A percentile compares a stretch with the other conserved stretches of the same genome.
Evolutionary conservation across 1,284 basidiomycete genomes (phyloP).

Genomic region (Hemileia vastatrix): DNA sequence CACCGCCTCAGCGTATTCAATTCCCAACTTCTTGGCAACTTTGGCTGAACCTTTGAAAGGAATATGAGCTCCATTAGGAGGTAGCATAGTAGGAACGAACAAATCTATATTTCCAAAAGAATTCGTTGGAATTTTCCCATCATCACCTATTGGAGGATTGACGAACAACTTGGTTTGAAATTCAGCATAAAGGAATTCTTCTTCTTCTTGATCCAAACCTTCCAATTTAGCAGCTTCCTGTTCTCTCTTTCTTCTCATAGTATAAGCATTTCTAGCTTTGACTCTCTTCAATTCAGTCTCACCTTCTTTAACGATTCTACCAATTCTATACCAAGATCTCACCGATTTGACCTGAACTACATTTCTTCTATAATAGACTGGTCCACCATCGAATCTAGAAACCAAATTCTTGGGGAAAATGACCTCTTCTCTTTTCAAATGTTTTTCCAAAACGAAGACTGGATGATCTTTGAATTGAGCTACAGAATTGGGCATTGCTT

Average conservation of each 20-base stretch:
- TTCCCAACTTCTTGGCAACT: conserved; percentile 71
- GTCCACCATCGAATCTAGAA: conserved; percentile 82
- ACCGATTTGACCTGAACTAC: conserved; percentile 75
- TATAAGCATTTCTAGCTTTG: conserved; percentile 74
- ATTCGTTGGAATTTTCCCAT: conserved; percentile 90
- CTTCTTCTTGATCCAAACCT: conserved; percentile 55
- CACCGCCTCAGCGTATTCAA: conserved; percentile 88
- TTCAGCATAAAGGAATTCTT: conserved; percentile 76
- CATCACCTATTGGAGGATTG: conserved; percentile 69
- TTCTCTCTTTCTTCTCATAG: conserved; percentile 68
- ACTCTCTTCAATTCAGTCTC: conserved; percentile 81
- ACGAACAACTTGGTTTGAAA: conserved; percentile 73
- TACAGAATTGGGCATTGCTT: conserved; percentile 86
- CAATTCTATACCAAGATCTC: conserved; percentile 89
- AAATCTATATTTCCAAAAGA: conserved; percentile 94
- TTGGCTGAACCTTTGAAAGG: conserved; percentile 85
- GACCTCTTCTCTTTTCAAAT: conserved; percentile 78
- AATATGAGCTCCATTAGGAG: conserved; percentile 71
- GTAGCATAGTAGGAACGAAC: conserved; percentile 90
- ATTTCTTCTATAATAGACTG: conserved; percentile 77
- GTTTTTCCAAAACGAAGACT: conserved; percentile 75
- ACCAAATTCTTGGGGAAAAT: conserved; percentile 71
- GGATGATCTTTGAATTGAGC: conserved; percentile 93
- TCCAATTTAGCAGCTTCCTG: conserved; percentile 61
- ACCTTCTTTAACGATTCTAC: conserved; percentile 61